Conservation (phyloP, 768 basidiomycete species). For the Mycena capillaripes region DNA sequence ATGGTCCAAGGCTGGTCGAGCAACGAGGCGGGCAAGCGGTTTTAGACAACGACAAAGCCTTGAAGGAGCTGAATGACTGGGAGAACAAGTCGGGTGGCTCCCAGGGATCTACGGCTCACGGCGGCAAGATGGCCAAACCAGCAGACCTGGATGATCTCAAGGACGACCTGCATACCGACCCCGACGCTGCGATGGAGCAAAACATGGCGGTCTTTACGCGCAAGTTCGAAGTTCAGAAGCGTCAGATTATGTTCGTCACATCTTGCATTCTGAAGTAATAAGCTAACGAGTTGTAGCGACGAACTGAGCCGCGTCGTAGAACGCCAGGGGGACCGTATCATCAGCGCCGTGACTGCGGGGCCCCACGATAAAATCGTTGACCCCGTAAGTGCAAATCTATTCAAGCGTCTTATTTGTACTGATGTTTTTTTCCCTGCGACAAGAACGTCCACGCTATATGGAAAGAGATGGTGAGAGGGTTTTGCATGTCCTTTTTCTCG, state of each 20-base stretch:
- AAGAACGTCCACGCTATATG: conserved; percentile 28
- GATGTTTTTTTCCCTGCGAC: not conserved
- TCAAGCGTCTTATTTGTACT: not conserved
- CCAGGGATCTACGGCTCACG: not conserved
- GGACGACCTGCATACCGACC: conserved; percentile 42
- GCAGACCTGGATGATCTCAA: conserved; percentile 33
- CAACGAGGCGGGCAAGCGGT: conserved; percentile 42
- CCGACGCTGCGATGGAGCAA: conserved; percentile 40
- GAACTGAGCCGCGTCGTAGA: conserved; percentile 42
- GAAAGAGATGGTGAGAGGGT: conserved; percentile 26
- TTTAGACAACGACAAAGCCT: conserved; percentile 40
- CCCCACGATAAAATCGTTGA: conserved; percentile 32
- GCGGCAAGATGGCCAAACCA: not conserved
- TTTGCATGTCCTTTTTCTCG: not conserved
- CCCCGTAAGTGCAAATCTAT: not conserved
- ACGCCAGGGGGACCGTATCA: conserved; percentile 48
- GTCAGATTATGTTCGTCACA: conserved; percentile 38
- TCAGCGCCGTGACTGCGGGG: conserved; percentile 33
- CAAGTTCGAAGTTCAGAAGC: conserved; percentile 49
- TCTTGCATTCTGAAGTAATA: not conserved
- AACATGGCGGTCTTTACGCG: conserved; percentile 47
- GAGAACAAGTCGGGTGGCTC: conserved; percentile 23
- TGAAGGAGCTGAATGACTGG: conserved; percentile 39
- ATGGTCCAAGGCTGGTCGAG: conserved; percentile 31
- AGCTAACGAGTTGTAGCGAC: conserved; percentile 23